Base-by-base conservation (phyloP, 345 rosid genomes). In the Moringa oleifera region DNA sequence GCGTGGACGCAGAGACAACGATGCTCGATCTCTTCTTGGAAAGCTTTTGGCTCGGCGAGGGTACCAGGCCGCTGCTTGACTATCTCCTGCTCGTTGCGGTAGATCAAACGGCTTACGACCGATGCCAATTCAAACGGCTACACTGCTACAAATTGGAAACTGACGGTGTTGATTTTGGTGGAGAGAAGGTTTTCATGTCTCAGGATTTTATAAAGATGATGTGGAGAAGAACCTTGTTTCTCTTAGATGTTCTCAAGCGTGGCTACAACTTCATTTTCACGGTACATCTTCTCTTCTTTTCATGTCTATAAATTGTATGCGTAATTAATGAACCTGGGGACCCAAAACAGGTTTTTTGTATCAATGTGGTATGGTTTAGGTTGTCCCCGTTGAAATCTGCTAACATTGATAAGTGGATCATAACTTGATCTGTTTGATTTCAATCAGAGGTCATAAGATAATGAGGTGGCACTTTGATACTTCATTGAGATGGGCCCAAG, bases 21-120 rank as follows among this genome's bases (percentile, higher is more conserved):
- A 89, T 92, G 93, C 60, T 89, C 12, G 91, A 85, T 65, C 70
- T 87, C 18, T 92, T 92, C 71, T 23, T 89, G 51, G 90, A 85
- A 60, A 75, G 90, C 57, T 84, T 92, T 31, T 87, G 96, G 98
- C 58, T 81, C 10, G 98, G 98, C 18, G 82, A 85, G 12, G 85
- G 51, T 16, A 87, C 93, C 1, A 63, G 77, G 57, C 63, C 67
- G 12, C 77, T 89, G 64, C 69, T 89, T 0, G 73, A 81, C 24
- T 73, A 87, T 57, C 73, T 92, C 0, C 23, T 93, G 52, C 41
- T 91, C 1, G 96, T 83, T 13, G 73, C 93, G 0, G 69, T 84
- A n/a, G 97, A 93, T 64, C 83, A 80, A 23, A 72, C 83, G 15
- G 79, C 98, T 6, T 79, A 80, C n/a, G 80, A 75, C 0, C 82